phyloP scores from a whole-genome alignment of 208 protist species.

The Trypanosoma boissoni region DNA sequence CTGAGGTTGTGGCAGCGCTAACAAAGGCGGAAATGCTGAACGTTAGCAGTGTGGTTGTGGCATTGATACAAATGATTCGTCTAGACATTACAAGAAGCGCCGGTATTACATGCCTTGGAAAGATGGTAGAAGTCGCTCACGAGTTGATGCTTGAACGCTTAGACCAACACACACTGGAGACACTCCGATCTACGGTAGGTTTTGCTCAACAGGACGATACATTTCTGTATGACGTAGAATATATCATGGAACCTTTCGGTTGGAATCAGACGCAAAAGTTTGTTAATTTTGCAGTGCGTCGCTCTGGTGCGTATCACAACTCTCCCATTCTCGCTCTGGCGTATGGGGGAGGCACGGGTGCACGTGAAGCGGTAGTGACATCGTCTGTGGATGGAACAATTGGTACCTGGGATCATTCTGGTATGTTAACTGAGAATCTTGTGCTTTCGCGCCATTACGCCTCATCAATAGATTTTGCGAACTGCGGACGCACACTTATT shows the following conservation, averaged over 20 bases:
- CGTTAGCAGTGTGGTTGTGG: slow-evolving; percentile 49
- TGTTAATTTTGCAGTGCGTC: slow-evolving; percentile 60
- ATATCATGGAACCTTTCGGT: slow-evolving; percentile 82
- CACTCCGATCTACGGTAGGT: slow-evolving; percentile 43
- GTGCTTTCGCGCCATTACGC: slow-evolving; percentile 82
- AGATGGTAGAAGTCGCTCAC: slow-evolving; percentile 78
- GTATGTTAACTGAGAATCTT: slow-evolving; percentile 67
- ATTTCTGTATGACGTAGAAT: slow-evolving; percentile 88
- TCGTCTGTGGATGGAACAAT: slow-evolving; percentile 83
- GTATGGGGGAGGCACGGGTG: slow-evolving; percentile 41
- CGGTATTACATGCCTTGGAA: slow-evolving; percentile 81
- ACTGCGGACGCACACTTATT: slow-evolving; percentile 65
- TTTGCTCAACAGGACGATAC: slow-evolving; percentile 71
- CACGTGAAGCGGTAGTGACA: slow-evolving; percentile 75
- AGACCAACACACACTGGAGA: slow-evolving; percentile 50
- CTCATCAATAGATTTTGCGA: slow-evolving; percentile 77
- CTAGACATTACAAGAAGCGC: slow-evolving; percentile 69
- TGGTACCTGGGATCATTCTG: slow-evolving; percentile 73
- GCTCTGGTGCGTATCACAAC: slow-evolving; percentile 51
- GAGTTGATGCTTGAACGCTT: slow-evolving; percentile 45
- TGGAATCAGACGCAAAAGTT: slow-evolving; percentile 50
- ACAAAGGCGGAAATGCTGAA: slow-evolving; percentile 62
- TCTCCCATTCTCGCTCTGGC: slow-evolving; percentile 73
- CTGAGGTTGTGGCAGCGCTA: slow-evolving; percentile 74
- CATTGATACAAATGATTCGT: slow-evolving; percentile 72